A percentile compares a stretch with the other conserved stretches of the same genome.
phyloP scores from a whole-genome alignment of 1,139 yeast species.

The Geotrichum europaeum region DNA sequence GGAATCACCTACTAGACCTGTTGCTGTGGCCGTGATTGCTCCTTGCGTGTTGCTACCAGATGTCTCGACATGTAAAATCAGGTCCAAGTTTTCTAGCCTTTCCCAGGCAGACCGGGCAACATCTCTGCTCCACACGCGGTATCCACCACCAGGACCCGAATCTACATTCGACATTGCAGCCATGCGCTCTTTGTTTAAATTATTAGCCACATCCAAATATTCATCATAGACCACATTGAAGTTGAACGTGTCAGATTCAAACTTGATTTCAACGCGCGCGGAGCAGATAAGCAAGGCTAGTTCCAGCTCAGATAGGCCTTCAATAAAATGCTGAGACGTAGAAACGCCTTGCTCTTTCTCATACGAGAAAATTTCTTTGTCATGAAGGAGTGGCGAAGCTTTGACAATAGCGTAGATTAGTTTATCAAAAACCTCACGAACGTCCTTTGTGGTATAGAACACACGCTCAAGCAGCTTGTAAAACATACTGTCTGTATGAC shows the following conservation, averaged over 20 bases:
- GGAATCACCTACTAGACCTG: conserved; percentile 1
- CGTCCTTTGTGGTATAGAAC: conserved; percentile 56
- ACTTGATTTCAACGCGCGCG: conserved; percentile 61
- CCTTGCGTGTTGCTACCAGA: conserved; percentile 12
- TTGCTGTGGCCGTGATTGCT: conserved; percentile 10
- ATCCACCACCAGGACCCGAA: conserved; percentile 24
- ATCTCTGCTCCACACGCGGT: conserved; percentile 32
- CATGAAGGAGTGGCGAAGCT: conserved; percentile 33
- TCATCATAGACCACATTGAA: conserved; percentile 76
- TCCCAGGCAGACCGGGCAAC: conserved; percentile 38
- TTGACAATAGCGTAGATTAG: conserved; percentile 45
- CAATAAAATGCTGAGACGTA: conserved; percentile 32
- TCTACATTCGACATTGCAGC: conserved; percentile 25
- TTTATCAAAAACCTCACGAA: conserved; percentile 48
- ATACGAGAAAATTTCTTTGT: conserved; percentile 31
- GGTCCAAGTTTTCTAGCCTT: conserved; percentile 30
- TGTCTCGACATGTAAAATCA: conserved; percentile 26
- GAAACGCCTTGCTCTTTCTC: conserved; percentile 29
- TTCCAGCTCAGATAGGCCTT: conserved; percentile 62
- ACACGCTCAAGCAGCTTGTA: conserved; percentile 40
- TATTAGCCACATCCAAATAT: conserved; percentile 52
- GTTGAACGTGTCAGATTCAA: conserved; percentile 49
- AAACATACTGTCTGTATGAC: conserved; percentile 31
- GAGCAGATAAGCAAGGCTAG: conserved; percentile 63
- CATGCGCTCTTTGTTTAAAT: conserved; percentile 41